Percentiles rank a stretch among this genome's conserved stretches.
Evolutionary conservation across 306 rosid species (phyloP).

Genomic region (Citrullus mucosospermus): DNA sequence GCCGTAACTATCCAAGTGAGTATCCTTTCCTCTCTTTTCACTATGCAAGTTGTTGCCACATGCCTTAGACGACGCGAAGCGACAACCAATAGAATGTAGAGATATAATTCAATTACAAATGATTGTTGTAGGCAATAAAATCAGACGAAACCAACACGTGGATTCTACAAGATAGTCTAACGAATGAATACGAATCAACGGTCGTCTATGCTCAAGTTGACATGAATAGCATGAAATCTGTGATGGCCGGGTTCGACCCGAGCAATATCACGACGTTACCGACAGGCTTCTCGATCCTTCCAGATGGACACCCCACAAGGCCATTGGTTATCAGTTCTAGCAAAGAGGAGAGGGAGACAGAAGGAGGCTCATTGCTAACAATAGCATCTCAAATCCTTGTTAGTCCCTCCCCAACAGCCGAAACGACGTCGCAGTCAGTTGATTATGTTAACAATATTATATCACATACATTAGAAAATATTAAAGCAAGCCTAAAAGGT

Average conservation of each 20-base stretch:
- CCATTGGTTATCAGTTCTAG: conserved; percentile 66
- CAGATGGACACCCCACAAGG: conserved; percentile 71
- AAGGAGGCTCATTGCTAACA: conserved; percentile 84
- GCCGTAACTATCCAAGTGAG: conserved; percentile 74
- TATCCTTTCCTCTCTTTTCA: not conserved
- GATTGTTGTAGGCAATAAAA: conserved; percentile 42
- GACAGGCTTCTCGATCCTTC: conserved; percentile 78
- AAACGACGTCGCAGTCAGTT: conserved; percentile 60
- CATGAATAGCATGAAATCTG: conserved; percentile 58
- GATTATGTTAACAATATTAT: conserved; percentile 65
- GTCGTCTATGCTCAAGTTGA: conserved; percentile 82
- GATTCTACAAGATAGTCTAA: conserved; percentile 84
- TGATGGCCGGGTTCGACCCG: conserved; percentile 77
- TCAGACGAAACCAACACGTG: conserved; percentile 63
- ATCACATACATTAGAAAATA: conserved; percentile 67
- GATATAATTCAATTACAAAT: not conserved
- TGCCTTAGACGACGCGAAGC: no score
- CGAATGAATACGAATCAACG: conserved; percentile 67
- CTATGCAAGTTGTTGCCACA: no score
- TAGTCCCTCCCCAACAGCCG: conserved; percentile 64
- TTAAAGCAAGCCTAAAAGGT: conserved; percentile 75
- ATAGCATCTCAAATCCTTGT: conserved; percentile 66
- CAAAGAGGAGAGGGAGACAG: conserved; percentile 50
- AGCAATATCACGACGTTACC: conserved; percentile 62
- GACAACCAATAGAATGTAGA: not conserved